Evolutionary conservation across 306 rosid species (phyloP), one percentile per base, ranked within the genome.

Genomic region (Argentina anserina): DNA sequence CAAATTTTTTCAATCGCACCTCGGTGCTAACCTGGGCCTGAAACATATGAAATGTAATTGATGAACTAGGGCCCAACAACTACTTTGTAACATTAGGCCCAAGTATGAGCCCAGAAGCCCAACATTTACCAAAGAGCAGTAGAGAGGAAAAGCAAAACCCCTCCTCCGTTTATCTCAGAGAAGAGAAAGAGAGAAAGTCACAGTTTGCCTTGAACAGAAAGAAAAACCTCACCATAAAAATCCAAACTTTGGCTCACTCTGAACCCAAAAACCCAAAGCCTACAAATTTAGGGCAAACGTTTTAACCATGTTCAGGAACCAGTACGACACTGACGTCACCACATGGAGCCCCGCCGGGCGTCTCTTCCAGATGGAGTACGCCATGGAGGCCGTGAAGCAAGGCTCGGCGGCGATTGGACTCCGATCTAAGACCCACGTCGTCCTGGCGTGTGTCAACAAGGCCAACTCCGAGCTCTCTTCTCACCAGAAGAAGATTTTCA

Each of bases 401-500:
- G 97, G 97, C 21, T 94, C 99, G 25, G 97, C 97, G 26, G 99
- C 99, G 28, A 94, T 94, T 5, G 99, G 97, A 1, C 92, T 94
- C 86, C 93, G 97, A 91, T 94, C 99, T 25, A 91, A 90, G 71
- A 81, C 90, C 21, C 99, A 94, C 70, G 97, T 91, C 33, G 97
- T 94, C 11, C 70, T 94, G 40, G 97, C 99, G 0, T 89, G 97
- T 46, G 96, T 94, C 7, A 94, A 94, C 88, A 94, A 94, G 85
- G 79, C 96, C 6, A 91, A 94, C 67, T 89, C 97, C 13, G 96
- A 94, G 80, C 93, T 94, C 4, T 91, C 99, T 1, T 91, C 97
- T 10, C 95, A 94, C 78, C 96, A 94, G 96, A 94, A 91, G 96
- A 94, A 94, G 97, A 94, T 94, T 80, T 94, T 94, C 83, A 91